Percentiles rank a stretch among this genome's conserved stretches.
These are phyloP conservation scores for Francoa sonchifolia DNA, from an alignment of 441 rosid species.

Conservation along the genomic window DNA sequence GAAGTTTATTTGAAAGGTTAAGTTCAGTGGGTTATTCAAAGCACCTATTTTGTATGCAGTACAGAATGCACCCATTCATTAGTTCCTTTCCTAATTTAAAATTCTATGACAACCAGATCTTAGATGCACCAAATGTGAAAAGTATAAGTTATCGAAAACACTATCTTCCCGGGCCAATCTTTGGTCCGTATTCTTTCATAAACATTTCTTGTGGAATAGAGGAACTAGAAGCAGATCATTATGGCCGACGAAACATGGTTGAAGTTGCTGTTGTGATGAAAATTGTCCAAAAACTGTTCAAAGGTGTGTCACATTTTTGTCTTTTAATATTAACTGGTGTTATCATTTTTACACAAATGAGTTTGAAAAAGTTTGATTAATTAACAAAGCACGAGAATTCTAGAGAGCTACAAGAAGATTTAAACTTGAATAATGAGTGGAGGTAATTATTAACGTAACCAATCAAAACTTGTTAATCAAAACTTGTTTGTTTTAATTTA, in stretches of 20 bases:
- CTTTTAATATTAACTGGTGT: too few species aligned
- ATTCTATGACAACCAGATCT: slow-evolving; percentile 22
- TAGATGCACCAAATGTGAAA: slow-evolving; percentile 23
- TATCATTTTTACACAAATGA: too few species aligned
- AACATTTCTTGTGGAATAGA: slow-evolving; percentile 32
- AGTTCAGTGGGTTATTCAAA: slow-evolving; percentile 23
- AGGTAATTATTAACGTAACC: too few species aligned
- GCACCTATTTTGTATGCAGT: slow-evolving; percentile 30
- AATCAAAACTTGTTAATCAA: too few species aligned
- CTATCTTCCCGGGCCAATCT: slow-evolving; percentile 24
- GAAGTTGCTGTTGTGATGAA: slow-evolving; percentile 30
- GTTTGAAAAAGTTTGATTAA: too few species aligned
- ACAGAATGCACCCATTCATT: slow-evolving; percentile 45
- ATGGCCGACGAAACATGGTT: slow-evolving; percentile 25
- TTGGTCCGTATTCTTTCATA: slow-evolving; percentile 37
- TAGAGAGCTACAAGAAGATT: too few species aligned
- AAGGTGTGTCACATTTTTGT: too few species aligned
- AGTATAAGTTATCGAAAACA: slow-evolving; percentile 9
- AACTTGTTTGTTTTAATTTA: too few species aligned
- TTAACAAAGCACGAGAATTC: too few species aligned
- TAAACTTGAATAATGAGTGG: too few species aligned
- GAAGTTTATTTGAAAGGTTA: slow-evolving; percentile 41
- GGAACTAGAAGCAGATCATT: slow-evolving; percentile 16
- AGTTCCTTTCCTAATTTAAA: slow-evolving; percentile 28
- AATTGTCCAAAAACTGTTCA: slow-evolving; percentile 16